phyloP scores from a whole-genome alignment of 1,284 basidiomycete genomes.

The Heterobasidion irregulare region DNA sequence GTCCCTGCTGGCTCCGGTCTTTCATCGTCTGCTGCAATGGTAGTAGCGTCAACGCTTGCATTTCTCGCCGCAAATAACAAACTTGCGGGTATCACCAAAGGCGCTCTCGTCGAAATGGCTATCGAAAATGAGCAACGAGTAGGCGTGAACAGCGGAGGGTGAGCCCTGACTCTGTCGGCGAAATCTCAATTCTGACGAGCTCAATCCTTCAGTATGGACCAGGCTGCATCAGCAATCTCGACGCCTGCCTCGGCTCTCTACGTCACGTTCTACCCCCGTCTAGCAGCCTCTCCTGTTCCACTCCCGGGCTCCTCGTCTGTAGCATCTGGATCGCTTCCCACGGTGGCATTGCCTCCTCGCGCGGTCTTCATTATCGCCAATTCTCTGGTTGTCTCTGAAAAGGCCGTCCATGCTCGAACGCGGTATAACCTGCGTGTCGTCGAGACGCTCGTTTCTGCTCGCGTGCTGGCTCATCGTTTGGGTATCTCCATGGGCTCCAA shows the following conservation, averaged over 20 bases:
- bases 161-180: slow-evolving; percentile 14
- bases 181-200: background rate
- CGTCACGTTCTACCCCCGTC: slow-evolving; percentile 74
- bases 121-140: slow-evolving; percentile 81
- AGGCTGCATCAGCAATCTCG: slow-evolving; percentile 76
- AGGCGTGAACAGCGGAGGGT: slow-evolving; percentile 76
- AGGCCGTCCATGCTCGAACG: slow-evolving; percentile 62
- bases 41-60: slow-evolving; percentile 73
- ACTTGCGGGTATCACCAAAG: slow-evolving; percentile 52
- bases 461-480: slow-evolving; percentile 57
- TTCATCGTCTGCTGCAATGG: slow-evolving; percentile 72
- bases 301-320: slow-evolving; percentile 35
- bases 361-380: slow-evolving; percentile 78
- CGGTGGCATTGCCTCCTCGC: slow-evolving; percentile 19
- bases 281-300: slow-evolving; percentile 56
- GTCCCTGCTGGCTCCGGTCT: slow-evolving; percentile 80
- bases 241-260: slow-evolving; percentile 65
- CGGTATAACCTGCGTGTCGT: slow-evolving; percentile 86
- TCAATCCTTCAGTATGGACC: slow-evolving; percentile 54
- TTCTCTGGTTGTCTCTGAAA: slow-evolving; percentile 79
- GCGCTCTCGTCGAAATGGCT: slow-evolving; percentile 66
- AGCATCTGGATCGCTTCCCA: background rate
- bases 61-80: slow-evolving; percentile 72
- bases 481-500: slow-evolving; percentile 31
- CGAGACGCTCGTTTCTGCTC: slow-evolving; percentile 74